Evolutionary conservation across 106 monocot genomes (phyloP).

Genomic region (Acorus gramineus): DNA sequence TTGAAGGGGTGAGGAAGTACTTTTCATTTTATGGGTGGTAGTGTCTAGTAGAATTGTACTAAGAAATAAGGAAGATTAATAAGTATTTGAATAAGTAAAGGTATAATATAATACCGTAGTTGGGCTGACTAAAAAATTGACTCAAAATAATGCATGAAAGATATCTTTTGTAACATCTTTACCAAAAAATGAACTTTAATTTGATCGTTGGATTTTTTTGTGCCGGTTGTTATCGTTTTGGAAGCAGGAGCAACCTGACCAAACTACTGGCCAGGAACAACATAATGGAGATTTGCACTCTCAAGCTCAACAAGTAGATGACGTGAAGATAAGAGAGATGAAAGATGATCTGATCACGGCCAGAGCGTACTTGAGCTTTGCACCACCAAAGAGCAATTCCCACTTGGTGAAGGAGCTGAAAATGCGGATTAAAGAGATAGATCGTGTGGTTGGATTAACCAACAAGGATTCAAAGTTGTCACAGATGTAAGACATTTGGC

Average conservation of each 20-base stretch:
- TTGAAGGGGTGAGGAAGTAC: too few species aligned
- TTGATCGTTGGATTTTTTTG: not conserved
- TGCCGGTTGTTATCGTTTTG: not conserved
- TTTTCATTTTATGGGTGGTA: too few species aligned
- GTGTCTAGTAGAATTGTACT: too few species aligned
- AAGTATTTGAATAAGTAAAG: too few species aligned
- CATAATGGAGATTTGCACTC: slow-evolving; percentile 1
- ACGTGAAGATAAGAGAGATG: slow-evolving; percentile 55
- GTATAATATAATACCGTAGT: too few species aligned
- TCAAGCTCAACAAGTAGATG: slow-evolving; percentile 1
- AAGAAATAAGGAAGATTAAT: too few species aligned
- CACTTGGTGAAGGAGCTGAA: slow-evolving; percentile 71
- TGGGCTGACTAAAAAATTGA: not conserved
- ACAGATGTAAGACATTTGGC: slow-evolving; percentile 26
- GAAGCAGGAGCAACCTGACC: slow-evolving; percentile 1
- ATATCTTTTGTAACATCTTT: too few species aligned
- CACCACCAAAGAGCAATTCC: slow-evolving; percentile 58
- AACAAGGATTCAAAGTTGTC: slow-evolving; percentile 49
- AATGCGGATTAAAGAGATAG: slow-evolving; percentile 70
- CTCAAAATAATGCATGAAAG: not conserved
- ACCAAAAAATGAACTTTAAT: not conserved
- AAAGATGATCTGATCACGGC: slow-evolving; percentile 80
- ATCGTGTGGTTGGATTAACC: slow-evolving; percentile 44
- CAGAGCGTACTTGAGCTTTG: slow-evolving; percentile 66
- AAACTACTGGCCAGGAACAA: not conserved